Evolutionary conservation across 768 basidiomycete species (phyloP).

Genomic region (Tricholoma bakamatsutake): DNA sequence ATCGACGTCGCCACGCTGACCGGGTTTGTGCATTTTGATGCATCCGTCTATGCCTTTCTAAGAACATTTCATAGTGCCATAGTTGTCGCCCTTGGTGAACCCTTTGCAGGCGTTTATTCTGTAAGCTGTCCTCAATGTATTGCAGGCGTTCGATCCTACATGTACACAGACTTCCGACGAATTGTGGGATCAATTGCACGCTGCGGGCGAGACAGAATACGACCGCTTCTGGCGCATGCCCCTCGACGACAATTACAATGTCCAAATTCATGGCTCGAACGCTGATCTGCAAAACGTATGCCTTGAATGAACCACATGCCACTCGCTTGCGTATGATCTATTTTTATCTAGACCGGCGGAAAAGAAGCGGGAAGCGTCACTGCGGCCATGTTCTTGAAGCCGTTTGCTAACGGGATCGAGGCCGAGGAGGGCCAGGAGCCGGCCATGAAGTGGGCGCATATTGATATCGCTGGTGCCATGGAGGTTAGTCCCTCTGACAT

Average conservation of each 20-base stretch:
- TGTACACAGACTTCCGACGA: conserved; percentile 55
- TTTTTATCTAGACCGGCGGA: conserved; percentile 55
- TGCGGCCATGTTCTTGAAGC: conserved; percentile 83
- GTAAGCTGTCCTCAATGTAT: conserved; percentile 30
- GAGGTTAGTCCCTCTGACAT: conserved; percentile 37
- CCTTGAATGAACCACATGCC: neutral
- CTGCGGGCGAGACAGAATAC: conserved; percentile 67
- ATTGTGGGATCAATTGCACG: conserved; percentile 65
- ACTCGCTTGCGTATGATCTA: neutral
- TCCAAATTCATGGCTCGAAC: conserved; percentile 71
- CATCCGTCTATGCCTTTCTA: neutral
- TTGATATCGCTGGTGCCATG: conserved; percentile 81
- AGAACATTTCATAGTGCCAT: conserved; percentile 46
- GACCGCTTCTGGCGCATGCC: conserved; percentile 92
- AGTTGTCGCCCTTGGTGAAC: conserved; percentile 66
- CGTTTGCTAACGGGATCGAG: conserved; percentile 73
- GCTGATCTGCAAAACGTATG: conserved; percentile 77
- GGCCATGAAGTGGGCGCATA: conserved; percentile 74
- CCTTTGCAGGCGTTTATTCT: conserved; percentile 74
- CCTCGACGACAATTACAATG: conserved; percentile 73
- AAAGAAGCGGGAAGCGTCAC: conserved; percentile 66
- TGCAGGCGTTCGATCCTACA: neutral
- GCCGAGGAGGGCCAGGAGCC: conserved; percentile 48
- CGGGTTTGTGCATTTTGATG: conserved; percentile 36
- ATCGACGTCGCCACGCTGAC: conserved; percentile 88